phyloP scores from a whole-genome alignment of 495 filamentous ascomycete genomes.

The Amniculicola lignicola region DNA sequence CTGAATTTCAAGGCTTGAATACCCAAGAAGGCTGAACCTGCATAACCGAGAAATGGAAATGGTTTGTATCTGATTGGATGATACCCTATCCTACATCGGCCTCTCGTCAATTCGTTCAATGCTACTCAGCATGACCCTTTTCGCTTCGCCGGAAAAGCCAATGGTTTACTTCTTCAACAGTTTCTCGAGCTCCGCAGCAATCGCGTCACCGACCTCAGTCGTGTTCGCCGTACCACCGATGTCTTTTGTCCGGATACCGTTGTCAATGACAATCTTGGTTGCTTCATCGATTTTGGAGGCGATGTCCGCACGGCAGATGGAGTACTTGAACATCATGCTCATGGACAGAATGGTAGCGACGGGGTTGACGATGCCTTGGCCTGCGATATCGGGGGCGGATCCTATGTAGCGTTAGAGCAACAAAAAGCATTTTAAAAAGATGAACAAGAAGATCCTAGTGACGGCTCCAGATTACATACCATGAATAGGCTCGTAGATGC shows the following conservation, averaged over 20 bases:
- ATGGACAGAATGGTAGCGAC: constrained; percentile 80
- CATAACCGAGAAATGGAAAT: too few species aligned
- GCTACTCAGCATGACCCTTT: too few species aligned
- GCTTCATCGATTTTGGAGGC: constrained; percentile 75
- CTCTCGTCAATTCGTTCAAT: too few species aligned
- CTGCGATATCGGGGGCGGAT: constrained; percentile 74
- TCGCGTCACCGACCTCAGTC: constrained; percentile 75
- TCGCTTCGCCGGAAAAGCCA: too few species aligned
- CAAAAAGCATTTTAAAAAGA: not conserved
- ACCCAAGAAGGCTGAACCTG: too few species aligned
- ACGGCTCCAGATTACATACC: constrained; percentile 61
- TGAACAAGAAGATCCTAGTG: not conserved
- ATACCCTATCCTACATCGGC: too few species aligned
- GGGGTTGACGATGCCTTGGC: constrained; percentile 81
- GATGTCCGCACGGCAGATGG: constrained; percentile 69
- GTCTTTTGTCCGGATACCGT: constrained; percentile 70
- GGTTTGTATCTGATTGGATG: too few species aligned
- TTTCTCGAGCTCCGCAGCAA: constrained; percentile 64
- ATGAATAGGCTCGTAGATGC: constrained; percentile 98
- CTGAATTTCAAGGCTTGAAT: too few species aligned
- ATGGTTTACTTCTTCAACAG: constrained; percentile 48
- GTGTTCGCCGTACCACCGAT: constrained; percentile 72
- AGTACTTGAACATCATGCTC: constrained; percentile 91
- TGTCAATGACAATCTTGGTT: constrained; percentile 72
- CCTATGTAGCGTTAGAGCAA: constrained; percentile 37